Evolutionary conservation across 345 rosid genomes (phyloP).

Genomic region (Xanthoceras sorbifolium): DNA sequence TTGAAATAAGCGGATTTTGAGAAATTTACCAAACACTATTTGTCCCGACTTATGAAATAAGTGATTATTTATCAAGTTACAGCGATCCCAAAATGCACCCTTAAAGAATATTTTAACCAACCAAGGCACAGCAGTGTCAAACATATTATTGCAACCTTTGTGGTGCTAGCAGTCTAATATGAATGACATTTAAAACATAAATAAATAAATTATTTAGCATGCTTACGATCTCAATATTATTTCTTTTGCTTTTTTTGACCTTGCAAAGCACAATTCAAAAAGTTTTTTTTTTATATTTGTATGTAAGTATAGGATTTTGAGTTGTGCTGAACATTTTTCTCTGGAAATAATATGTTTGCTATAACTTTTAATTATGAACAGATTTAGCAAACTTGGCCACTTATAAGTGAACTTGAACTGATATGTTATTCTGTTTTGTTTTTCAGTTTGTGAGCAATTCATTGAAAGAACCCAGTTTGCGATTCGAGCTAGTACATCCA

Average conservation of each 20-base stretch:
- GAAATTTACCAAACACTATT: no score
- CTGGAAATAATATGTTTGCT: not conserved
- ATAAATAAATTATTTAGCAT: no score
- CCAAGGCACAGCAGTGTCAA: not conserved
- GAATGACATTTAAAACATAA: not conserved
- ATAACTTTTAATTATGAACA: not conserved
- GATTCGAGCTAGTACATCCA: slow-evolving; percentile 77
- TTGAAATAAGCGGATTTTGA: no score
- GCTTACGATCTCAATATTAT: no score
- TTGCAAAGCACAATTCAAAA: not conserved
- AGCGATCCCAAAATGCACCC: no score
- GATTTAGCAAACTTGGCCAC: not conserved
- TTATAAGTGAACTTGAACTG: not conserved
- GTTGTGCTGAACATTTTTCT: not conserved
- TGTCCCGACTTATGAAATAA: no score
- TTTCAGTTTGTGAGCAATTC: slow-evolving; percentile 77
- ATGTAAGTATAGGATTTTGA: not conserved
- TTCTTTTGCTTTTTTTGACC: no score
- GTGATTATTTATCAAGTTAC: no score
- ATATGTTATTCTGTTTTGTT: slow-evolving; percentile 1
- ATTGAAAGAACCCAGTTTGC: slow-evolving; percentile 82
- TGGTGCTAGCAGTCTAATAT: not conserved
- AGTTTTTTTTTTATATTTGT: no score
- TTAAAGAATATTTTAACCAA: not conserved
- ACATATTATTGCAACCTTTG: not conserved